Evolutionary conservation across 352 stramenopile genomes (phyloP).

Genomic region (Globisporangium nagaii): DNA sequence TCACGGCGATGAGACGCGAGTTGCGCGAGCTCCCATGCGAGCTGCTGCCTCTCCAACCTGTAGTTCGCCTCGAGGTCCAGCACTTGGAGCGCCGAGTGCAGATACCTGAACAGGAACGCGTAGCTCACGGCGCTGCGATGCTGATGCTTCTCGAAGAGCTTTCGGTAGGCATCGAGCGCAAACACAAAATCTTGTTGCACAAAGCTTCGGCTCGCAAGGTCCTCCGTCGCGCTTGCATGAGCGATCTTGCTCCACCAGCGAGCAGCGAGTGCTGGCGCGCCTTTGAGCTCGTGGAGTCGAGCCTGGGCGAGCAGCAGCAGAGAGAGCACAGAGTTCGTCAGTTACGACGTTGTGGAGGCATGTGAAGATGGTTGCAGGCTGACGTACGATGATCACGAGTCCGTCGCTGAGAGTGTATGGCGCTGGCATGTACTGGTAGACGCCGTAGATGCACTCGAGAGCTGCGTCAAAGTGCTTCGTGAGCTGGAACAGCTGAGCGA

Average conservation of each 20-base stretch:
- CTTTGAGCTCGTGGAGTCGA: conserved; percentile 28
- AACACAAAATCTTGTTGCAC: conserved; percentile 26
- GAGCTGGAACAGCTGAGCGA: conserved; percentile 33
- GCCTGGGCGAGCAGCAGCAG: conserved; percentile 11
- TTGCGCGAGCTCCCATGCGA: conserved; percentile 27
- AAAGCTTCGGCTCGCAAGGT: conserved; percentile 23
- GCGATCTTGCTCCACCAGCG: conserved; percentile 41
- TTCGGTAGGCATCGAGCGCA: conserved; percentile 25
- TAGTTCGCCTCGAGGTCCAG: conserved; percentile 13
- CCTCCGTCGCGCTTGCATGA: conserved; percentile 4
- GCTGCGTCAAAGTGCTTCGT: conserved; percentile 21
- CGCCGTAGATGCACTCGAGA: conserved; percentile 28
- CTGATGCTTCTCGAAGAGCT: neutral
- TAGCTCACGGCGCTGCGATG: neutral
- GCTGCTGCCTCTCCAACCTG: conserved; percentile 9
- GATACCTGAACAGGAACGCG: conserved; percentile 19
- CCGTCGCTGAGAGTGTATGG: conserved; percentile 37
- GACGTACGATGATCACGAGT: conserved; percentile 39
- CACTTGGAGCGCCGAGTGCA: conserved; percentile 22
- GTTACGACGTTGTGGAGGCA: too few species aligned
- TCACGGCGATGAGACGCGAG: neutral
- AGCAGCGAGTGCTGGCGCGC: conserved; percentile 4
- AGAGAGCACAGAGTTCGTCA: neutral
- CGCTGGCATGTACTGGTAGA: conserved; percentile 40
- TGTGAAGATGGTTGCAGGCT: neutral